Evolutionary conservation across 2,329 filamentous ascomycete species (phyloP), one percentile per base, ranked within the genome.

Genomic region (Verruconis gallopava): DNA sequence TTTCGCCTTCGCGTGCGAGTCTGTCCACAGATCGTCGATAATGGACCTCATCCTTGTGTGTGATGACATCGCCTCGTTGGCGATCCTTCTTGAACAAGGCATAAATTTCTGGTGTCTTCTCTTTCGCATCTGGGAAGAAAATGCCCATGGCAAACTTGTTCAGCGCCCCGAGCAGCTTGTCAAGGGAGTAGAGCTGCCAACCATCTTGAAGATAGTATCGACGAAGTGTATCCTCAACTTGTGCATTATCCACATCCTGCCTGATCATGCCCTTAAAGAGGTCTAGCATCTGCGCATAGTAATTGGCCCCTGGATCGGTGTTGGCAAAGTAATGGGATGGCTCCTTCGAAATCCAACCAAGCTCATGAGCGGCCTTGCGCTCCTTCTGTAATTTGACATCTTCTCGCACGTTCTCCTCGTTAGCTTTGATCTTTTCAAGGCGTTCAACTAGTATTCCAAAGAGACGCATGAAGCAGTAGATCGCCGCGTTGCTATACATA

Each of bases 381-480:
- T 77, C 71, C 55, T 77, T 79, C 35, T 85, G 77, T 15, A 85
- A 80, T 19, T 72, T 67, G 30, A 95, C 79, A 52, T 85, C 79
- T 50, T 78, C 73, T 37, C 75, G 69, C 6, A 93, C 88, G 35
- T 79, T 74, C 3, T 73, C 70, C 52, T 83, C 81, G 54, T 80
- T 80, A 45, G 79, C 71, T 65, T 96, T 96, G 59, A 96, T 77
- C 46, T 82, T 81, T 48, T 81, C 69, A 12, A 98, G 71, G 32
- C 91, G 79, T 53, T 79, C 76, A 62, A 94, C 96, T 4, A 98
- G 68, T n/a, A 81, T 82, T 55, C 94, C 78, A 58, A 98, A 91
- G 47, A 94, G 79, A 51, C 81, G 84, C 66, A 98, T 82, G 69
- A 98, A 96, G 61, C 91, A 88, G 57, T 86, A 94, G 46, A 98